These are phyloP conservation scores for Piromyces sp. DNA, from an alignment of 192 early-diverging fungal genomes.

Conservation along the genomic window DNA sequence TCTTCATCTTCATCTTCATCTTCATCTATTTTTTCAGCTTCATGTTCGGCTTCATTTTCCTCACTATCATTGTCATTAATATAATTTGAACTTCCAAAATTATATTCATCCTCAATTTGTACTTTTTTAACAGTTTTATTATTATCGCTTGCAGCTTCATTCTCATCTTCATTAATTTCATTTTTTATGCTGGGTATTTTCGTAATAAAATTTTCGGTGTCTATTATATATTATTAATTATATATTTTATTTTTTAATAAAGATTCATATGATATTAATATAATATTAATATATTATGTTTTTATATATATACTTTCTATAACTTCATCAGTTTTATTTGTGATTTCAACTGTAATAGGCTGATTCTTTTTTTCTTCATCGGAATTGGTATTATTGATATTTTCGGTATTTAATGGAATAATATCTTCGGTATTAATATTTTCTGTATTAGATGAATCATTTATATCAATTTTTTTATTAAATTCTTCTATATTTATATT, in stretches of 20 bases:
- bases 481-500: too few species aligned
- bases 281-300: too few species aligned
- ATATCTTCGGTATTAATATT: not conserved
- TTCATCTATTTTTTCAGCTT: not conserved
- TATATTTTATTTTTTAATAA: too few species aligned
- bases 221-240: too few species aligned
- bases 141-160: too few species aligned
- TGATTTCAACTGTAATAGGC: too few species aligned
- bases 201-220: too few species aligned
- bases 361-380: not conserved
- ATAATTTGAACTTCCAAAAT: not conserved
- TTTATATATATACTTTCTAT: too few species aligned
- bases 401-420: not conserved
- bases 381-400: not conserved
- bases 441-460: not conserved
- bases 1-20: not conserved
- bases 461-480: not conserved
- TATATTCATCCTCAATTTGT: not conserved
- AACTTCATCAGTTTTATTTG: too few species aligned
- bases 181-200: too few species aligned
- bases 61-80: not conserved
- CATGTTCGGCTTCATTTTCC: not conserved
- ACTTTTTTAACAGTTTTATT: not conserved
- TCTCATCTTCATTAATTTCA: too few species aligned
- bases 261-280: too few species aligned